Evolutionary conservation across 352 stramenopile species (phyloP), one percentile per base, ranked within the genome.

Genomic region (Globisporangium emineosum): DNA sequence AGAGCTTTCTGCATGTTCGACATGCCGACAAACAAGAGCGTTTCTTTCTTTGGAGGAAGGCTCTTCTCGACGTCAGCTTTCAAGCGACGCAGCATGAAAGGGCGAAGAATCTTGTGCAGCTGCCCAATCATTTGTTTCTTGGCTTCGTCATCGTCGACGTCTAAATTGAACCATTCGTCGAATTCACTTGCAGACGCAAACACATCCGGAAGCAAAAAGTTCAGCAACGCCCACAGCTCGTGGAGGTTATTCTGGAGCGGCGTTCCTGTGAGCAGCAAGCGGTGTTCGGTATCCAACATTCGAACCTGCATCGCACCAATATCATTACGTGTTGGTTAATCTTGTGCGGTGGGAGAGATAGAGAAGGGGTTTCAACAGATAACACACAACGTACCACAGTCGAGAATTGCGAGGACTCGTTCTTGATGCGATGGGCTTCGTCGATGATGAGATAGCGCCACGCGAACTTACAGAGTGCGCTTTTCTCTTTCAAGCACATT

Each of bases 11-110:
- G 96, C 86, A 96, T 96, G 29, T 80, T 69, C 9, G 88, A 93
- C 88, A 96, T 94, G 29, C 88, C 86, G 15, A 97, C 89, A 66
- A 97, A 93, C 33, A 98, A 75, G 65, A 97, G 81, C 10, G 97
- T 98, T 75, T 99, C 97, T 69, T 98, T 97, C 81, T 99, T 99
- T 5, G 95, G 94, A 12, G 96, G 97, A 21, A 99, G 77, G 64
- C 80, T 97, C 69, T 99, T 99, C 68, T 99, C 98, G 4, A 99
- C 98, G 77, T 99, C 97, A 52, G 98, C 97, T 73, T 99, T 99
- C 3, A 99, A 73, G 59, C 98, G 83, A 60, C 98, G 90, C 47
- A 99, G 73, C 79, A 99, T 98, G 77, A 98, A 99, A 1, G 97
- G 96, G 47, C 94, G 80, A 50, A 96, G 68, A 52, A 96, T 96